Evolutionary conservation across 768 basidiomycete genomes (phyloP), one percentile per base, ranked within the genome.

Genomic region (Porpolomopsis calyptriformis): DNA sequence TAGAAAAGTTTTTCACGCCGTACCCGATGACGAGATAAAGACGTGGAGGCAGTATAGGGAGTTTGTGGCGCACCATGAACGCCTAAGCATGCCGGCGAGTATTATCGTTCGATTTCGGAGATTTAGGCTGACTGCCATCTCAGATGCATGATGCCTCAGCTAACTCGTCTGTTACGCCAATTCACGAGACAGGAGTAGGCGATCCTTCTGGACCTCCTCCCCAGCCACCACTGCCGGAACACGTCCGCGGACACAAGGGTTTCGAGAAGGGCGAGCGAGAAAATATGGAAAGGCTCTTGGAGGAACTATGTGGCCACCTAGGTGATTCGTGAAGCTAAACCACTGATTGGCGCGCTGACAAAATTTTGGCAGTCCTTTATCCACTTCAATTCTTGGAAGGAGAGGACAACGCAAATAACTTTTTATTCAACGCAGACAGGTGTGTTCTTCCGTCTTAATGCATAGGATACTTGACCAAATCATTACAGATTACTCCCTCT

Each of bases 1-100:
- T 65, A 82, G 92, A 46, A 93, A 87, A 59, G 91, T 97, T 3
- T 99, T 99, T 69, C 83, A 90, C 55, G 83, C 85, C 27, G 69
- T 93, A 45, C 94, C 96, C 4, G 94, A 98, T 60, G 93, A 99
- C 60, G 70, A 80, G 19, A 77, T 97, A 49, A 83, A 82, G 1
- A 94, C 93, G 0, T 99, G 94, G 94, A 92, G 92, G 57, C 85
- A 90, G 57, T 97, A 77, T 55, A 93, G 82, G 58, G 87, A 93
- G 51, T 97, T 87, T 55, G 66, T 83, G 38, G 62, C 70, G 4
- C 73, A 84, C 56, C 83, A 90, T 38, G 88, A 90, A 50, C 76
- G 85, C 2, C 56, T 87, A 50, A 76, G 72, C 54, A 85, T 78
- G 62, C 74, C 72, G 25, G 87, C 85, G 57, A 50, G 76, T 62